Evolutionary conservation across 768 basidiomycete genomes (phyloP).

Genomic region (Rhodocollybia butyracea): DNA sequence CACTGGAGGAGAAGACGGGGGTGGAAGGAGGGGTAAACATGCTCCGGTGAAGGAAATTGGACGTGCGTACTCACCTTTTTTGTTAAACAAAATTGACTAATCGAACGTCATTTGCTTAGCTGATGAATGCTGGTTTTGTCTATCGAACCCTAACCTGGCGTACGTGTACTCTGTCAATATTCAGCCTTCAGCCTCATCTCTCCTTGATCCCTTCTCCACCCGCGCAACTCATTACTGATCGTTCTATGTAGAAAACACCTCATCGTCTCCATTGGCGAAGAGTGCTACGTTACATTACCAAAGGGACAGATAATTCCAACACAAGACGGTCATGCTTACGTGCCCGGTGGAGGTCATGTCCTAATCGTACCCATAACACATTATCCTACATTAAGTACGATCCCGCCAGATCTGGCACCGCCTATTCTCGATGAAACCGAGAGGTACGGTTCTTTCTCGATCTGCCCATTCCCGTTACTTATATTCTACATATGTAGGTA

Average conservation of each 20-base stretch:
- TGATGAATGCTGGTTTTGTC: conserved; percentile 97
- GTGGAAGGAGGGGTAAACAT: conserved; percentile 42
- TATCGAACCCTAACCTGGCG: conserved; percentile 91
- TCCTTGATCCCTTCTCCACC: conserved; percentile 4
- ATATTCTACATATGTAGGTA: conserved; percentile 44
- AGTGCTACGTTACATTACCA: conserved; percentile 94
- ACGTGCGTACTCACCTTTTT: conserved; percentile 44
- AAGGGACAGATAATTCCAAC: conserved; percentile 94
- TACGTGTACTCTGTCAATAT: conserved; percentile 32
- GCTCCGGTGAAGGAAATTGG: conserved; percentile 75
- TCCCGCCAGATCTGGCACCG: conserved; percentile 72
- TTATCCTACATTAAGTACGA: conserved; percentile 81
- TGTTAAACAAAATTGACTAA: not conserved
- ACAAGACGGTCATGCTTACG: conserved; percentile 41
- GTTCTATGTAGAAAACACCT: conserved; percentile 98
- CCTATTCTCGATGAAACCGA: conserved; percentile 82
- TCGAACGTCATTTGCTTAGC: conserved; percentile 56
- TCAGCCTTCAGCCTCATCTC: not conserved
- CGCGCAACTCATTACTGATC: too few species aligned
- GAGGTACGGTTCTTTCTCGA: not conserved
- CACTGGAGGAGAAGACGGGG: conserved; percentile 23
- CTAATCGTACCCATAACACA: conserved; percentile 93
- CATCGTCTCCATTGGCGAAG: conserved; percentile 88
- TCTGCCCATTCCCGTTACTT: conserved; percentile 3
- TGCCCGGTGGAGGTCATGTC: conserved; percentile 96